These are phyloP conservation scores for Leptographium radiaticola DNA, from an alignment of 2,329 filamentous ascomycete genomes.

Conservation along the genomic window DNA sequence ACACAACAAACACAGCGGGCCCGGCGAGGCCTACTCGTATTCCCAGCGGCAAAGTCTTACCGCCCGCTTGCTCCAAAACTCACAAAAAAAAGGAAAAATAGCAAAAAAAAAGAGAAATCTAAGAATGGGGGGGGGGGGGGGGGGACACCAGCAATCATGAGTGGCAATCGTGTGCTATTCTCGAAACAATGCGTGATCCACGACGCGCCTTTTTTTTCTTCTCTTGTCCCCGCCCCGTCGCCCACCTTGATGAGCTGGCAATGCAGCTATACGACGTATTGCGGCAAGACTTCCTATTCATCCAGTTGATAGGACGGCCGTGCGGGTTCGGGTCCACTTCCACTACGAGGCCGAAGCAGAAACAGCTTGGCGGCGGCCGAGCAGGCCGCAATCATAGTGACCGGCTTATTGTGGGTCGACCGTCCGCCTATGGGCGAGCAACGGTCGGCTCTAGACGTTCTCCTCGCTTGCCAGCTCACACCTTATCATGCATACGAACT, in stretches of 20 bases:
- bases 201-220: neutral
- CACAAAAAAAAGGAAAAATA: neutral
- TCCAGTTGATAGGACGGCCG: neutral
- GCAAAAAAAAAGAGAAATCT: neutral
- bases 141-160: neutral
- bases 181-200: neutral
- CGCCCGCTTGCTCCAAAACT: too few relatives aligned
- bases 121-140: neutral
- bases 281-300: neutral
- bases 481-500: neutral
- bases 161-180: neutral
- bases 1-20: too few relatives aligned
- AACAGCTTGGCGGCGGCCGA: neutral
- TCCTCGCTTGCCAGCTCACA: neutral
- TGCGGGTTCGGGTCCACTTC: neutral
- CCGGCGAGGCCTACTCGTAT: too few relatives aligned
- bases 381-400: neutral
- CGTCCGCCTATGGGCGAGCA: neutral
- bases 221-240: neutral
- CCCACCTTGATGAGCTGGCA: conserved; percentile 31
- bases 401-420: neutral
- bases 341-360: neutral
- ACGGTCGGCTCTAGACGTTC: neutral
- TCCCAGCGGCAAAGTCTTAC: too few relatives aligned
- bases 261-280: neutral